Conservation (phyloP, 2,329 filamentous ascomycete genomes). For the Botrytis porri region DNA sequence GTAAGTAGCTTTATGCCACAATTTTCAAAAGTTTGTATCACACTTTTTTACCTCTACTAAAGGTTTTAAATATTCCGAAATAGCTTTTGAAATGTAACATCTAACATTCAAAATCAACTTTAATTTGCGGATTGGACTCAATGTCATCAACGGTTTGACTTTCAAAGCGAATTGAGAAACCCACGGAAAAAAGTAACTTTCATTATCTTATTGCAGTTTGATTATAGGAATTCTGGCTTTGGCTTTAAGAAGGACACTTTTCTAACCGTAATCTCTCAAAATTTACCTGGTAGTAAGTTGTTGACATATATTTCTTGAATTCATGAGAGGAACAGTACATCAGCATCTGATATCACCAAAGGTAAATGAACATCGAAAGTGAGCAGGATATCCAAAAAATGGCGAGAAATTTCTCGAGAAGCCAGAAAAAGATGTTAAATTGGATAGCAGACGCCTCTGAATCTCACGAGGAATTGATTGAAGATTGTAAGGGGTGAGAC, state of each 20-base stretch:
- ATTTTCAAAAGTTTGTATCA: neutral
- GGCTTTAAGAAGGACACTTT: too few species aligned
- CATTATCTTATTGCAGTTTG: neutral
- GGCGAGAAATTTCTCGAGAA: neutral
- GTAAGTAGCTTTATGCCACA: neutral
- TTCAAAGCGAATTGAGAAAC: neutral
- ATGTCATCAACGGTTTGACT: rapidly evolving
- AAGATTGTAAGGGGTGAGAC: neutral
- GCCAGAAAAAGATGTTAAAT: rapidly evolving
- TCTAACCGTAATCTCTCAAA: too few species aligned
- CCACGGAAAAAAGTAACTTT: neutral
- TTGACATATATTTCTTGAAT: neutral
- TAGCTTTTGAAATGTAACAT: neutral
- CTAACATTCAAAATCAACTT: neutral
- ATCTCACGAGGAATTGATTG: too few species aligned
- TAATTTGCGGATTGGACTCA: neutral
- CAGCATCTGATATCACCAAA: neutral
- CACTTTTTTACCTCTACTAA: neutral
- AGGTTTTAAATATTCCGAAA: neutral
- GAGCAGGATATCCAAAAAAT: neutral
- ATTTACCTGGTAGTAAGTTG: too few species aligned
- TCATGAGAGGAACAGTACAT: neutral
- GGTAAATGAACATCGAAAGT: neutral
- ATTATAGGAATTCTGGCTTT: too few species aligned
- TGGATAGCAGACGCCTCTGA: neutral